phyloP scores from a whole-genome alignment of 768 basidiomycete species.

The Amanita subjunquillea region DNA sequence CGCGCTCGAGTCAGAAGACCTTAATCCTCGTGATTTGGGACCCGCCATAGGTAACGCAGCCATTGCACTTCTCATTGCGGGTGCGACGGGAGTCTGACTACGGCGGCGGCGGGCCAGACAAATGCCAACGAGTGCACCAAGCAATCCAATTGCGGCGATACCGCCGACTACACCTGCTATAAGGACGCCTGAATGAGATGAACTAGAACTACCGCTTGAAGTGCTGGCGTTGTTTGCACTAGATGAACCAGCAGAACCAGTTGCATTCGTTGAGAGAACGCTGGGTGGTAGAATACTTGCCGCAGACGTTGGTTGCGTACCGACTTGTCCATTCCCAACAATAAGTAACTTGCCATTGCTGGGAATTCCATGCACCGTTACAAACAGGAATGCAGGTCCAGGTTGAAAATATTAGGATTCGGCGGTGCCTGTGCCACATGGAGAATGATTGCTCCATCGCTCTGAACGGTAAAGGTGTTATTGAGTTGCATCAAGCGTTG shows the following conservation, averaged over 20 bases:
- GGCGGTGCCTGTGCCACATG: slow-evolving; percentile 80
- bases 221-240: slow-evolving; percentile 6
- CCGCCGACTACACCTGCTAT: slow-evolving; percentile 42
- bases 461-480: slow-evolving; percentile 73
- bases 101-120: slow-evolving; percentile 41
- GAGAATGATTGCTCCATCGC: slow-evolving; percentile 65
- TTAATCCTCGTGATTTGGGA: slow-evolving; percentile 19
- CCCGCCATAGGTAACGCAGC: slow-evolving; percentile 18
- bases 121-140: slow-evolving; percentile 46
- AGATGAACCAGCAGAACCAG: slow-evolving; percentile 23
- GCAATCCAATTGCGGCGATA: slow-evolving; percentile 38
- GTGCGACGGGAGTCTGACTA: slow-evolving; percentile 18
- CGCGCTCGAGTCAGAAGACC: slow-evolving; percentile 56
- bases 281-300: slow-evolving; percentile 39
- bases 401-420: slow-evolving; percentile 83
- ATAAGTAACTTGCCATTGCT: slow-evolving; percentile 69
- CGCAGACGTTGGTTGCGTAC: slow-evolving; percentile 44
- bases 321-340: slow-evolving; percentile 74
- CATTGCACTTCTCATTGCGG: slow-evolving; percentile 12
- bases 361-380: slow-evolving; percentile 79
- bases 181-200: slow-evolving; percentile 30
- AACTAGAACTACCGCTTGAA: slow-evolving; percentile 3
- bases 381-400: slow-evolving; percentile 77
- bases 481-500: slow-evolving; percentile 77
- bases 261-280: slow-evolving; percentile 31